A percentile compares a stretch with the other conserved stretches of the same genome.
Conservation (phyloP, 345 rosid species). For the Heritiera fomes region DNA sequence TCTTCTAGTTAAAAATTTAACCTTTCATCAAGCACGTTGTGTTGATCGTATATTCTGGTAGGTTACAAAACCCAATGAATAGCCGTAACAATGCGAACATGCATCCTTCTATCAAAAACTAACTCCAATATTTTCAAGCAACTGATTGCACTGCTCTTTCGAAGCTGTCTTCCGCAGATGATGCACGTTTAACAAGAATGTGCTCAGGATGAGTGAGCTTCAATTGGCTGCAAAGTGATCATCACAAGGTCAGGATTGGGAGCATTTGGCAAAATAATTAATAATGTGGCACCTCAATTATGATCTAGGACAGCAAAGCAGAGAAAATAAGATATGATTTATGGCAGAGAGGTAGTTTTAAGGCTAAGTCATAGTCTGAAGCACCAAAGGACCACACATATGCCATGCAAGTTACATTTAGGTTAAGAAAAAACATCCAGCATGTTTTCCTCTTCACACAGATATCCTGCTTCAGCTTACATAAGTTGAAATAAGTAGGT, state of each 20-base stretch:
- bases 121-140: conserved; percentile 44
- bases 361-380: too few species aligned
- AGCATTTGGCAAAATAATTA: not conserved
- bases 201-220: conserved; percentile 80
- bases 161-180: conserved; percentile 78
- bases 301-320: not conserved
- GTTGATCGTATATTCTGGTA: conserved; percentile 7
- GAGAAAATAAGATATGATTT: not conserved
- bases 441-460: not conserved
- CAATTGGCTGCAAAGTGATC: conserved; percentile 76
- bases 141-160: conserved; percentile 88
- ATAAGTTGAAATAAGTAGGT: not conserved
- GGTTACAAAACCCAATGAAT: conserved; percentile 14
- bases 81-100: not conserved
- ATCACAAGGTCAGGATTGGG: not conserved
- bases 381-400: not conserved
- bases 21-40: too few species aligned
- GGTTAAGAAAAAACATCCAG: not conserved
- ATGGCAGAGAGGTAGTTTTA: not conserved
- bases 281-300: not conserved
- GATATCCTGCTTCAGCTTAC: not conserved
- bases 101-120: conserved; percentile 10
- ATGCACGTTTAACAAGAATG: conserved; percentile 64
- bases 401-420: not conserved
- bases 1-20: not conserved